Evolutionary conservation across 2,329 filamentous ascomycete genomes (phyloP), one percentile per base, ranked within the genome.

Genomic region (Colletotrichum zoysiae): DNA sequence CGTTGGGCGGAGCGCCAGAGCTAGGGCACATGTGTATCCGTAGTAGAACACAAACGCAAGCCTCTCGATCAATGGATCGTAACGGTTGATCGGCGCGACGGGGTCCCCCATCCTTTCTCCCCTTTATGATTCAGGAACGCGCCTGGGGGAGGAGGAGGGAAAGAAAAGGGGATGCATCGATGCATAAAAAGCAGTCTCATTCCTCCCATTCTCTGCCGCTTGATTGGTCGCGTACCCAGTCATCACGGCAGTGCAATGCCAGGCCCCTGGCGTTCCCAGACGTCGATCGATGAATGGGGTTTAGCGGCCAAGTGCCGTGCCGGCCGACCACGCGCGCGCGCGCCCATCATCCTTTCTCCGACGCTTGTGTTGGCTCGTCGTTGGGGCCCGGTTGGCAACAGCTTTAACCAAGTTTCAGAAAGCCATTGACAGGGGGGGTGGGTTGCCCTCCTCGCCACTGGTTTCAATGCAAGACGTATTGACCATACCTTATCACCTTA

Each of bases 401-500:
- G 44, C 18, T 23, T 63, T 42, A 40, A 26, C 44, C 33, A 51
- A 48, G 65, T 71, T 69, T 68, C 65, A 69, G 53, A 69, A 69
- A 8, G 7, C 30, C 6, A 40, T 38, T 23, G 44, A 16, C 30
- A 35, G 26, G 23, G 14, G 59, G 58, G 23, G 23, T 59, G 65
- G 26, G 30, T 3, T 30, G 30, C 30, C 38, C 30, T 59, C 58
- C 58, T 56, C 57, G 56, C 50, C 44, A 5, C 20, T 12, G n/a
- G 5, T 42, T 44, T 71, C 58, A 68, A 68, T 71, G 42, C 65
- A 48, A 42, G 18, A 61, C 35, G 38, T 30, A 20, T 20, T 23
- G 23, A 18, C 40, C 14, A 6, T 42, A n/a, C 38, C 35, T 42
- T 20, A 40, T 57, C 18, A n/a, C 38, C 35, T 42, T 20, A 40